A percentile compares a stretch with the other conserved stretches of the same genome.
phyloP scores from a whole-genome alignment of 768 basidiomycete species.

The Coprinopsis strossmayeri region DNA sequence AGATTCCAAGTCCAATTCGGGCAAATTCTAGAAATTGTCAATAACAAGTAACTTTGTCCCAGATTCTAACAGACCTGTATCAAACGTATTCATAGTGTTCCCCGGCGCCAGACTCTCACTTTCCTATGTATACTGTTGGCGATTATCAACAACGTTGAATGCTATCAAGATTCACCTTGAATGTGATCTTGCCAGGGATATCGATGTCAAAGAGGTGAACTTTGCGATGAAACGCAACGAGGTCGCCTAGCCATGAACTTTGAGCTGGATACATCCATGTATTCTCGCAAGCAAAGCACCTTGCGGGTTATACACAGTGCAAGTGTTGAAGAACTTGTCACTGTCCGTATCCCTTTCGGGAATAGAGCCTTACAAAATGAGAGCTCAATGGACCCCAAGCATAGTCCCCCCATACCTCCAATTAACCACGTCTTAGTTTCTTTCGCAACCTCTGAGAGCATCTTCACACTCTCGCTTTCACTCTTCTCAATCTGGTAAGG shows the following conservation, averaged over 20 bases:
- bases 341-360: slow-evolving; percentile 68
- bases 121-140: slow-evolving; percentile 48
- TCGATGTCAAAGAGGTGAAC: slow-evolving; percentile 98
- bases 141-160: neutral
- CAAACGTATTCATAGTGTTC: slow-evolving; percentile 66
- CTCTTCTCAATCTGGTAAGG: slow-evolving; percentile 50
- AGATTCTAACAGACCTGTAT: slow-evolving; percentile 57
- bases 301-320: slow-evolving; percentile 82
- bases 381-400: neutral
- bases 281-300: slow-evolving; percentile 30
- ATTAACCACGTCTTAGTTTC: slow-evolving; percentile 82
- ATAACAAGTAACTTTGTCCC: neutral
- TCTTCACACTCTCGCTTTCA: slow-evolving; percentile 70
- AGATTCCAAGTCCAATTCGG: slow-evolving; percentile 93
- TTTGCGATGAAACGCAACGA: slow-evolving; percentile 88
- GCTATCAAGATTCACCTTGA: slow-evolving; percentile 48
- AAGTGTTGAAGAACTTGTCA: slow-evolving; percentile 85
- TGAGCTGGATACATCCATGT: slow-evolving; percentile 6
- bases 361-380: slow-evolving; percentile 66
- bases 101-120: slow-evolving; percentile 85
- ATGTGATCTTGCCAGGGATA: slow-evolving; percentile 86
- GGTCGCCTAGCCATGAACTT: slow-evolving; percentile 47
- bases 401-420: slow-evolving; percentile 51
- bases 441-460: slow-evolving; percentile 77
- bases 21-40: slow-evolving; percentile 68